Base-by-base conservation (phyloP, 345 rosid genomes). In the Kandelia obovata region DNA sequence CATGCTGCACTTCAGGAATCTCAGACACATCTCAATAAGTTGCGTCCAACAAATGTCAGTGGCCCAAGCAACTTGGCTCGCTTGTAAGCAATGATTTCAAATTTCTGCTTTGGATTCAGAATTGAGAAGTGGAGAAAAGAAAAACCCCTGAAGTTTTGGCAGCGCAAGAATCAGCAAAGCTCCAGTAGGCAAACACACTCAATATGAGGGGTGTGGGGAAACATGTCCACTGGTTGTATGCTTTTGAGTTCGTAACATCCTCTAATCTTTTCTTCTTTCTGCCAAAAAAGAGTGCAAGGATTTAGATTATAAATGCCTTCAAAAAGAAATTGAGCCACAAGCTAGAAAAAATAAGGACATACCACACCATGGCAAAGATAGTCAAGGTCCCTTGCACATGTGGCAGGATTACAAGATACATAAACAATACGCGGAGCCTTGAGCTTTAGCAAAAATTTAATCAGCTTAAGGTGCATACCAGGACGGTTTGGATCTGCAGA, bases 401-500 rank as follows among this genome's bases (percentile, higher is more conserved):
- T 94, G 31, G 97, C 89, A 25, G 97, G 97, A 79, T 94, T 91
- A 77, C 98, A 94, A 0, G 98, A 94, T 65, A 94, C 92, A 61
- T 91, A 91, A 10, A 94, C 79, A 39, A 94, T 87, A 66, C 86
- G 75, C 3, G 95, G 89, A 61, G 93, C 88, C 77, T 79, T 87
- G 10, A 94, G 90, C 81, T 89, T 88, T 77, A 88, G 83, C 30
- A 94, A 79, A 80, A 85, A 91, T 73, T 83, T 89, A 58, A 91
- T 91, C 88, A 91, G 77, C 89, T 94, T 94, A 95, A 91, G 73
- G 80, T 91, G 98, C 96, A 94, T 87, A 47, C 97, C 98, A 49
- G 98, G 96, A 61, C 98, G 88, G 77, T 94, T 89, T 25, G 97
- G 97, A 85, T 94, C 97, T 91, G 92, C 81, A 69, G 61, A 58